Conservation (phyloP, 225 moss, liverwort and hornwort species). For the Pseudoscleropodium purum region DNA sequence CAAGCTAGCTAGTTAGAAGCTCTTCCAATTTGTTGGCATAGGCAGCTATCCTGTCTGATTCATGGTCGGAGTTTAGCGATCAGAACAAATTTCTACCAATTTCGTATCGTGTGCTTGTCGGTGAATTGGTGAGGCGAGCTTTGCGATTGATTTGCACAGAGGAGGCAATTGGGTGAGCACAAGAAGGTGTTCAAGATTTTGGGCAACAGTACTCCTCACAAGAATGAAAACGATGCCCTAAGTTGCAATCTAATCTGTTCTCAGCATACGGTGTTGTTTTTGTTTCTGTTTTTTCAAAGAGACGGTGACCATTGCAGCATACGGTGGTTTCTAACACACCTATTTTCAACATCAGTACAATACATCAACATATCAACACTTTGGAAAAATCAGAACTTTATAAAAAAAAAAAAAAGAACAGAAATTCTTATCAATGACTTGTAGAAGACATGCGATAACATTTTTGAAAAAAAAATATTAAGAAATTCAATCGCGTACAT, state of each 20-base stretch:
- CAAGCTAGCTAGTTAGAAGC: no score
- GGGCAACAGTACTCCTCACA: no score
- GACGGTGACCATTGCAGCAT: no score
- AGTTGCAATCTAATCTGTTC: neutral
- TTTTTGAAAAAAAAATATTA: no score
- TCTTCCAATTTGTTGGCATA: neutral
- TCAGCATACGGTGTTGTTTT: neutral
- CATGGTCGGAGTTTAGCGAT: neutral
- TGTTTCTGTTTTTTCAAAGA: no score
- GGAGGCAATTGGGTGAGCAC: neutral
- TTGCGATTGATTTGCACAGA: neutral
- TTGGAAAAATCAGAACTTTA: neutral
- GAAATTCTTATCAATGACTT: no score
- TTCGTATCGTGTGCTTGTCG: neutral
- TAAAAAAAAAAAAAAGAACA: no score
- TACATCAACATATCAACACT: neutral
- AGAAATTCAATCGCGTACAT: neutral
- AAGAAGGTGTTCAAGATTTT: neutral
- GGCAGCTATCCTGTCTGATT: neutral
- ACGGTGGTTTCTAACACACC: neutral
- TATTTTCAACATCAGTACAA: neutral
- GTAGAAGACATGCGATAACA: no score
- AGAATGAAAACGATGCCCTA: neutral
- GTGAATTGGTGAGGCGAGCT: neutral
- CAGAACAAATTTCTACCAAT: neutral